Evolutionary conservation across 306 rosid species (phyloP), one percentile per base, ranked within the genome.

Genomic region (Chamaecrista fasciculata): DNA sequence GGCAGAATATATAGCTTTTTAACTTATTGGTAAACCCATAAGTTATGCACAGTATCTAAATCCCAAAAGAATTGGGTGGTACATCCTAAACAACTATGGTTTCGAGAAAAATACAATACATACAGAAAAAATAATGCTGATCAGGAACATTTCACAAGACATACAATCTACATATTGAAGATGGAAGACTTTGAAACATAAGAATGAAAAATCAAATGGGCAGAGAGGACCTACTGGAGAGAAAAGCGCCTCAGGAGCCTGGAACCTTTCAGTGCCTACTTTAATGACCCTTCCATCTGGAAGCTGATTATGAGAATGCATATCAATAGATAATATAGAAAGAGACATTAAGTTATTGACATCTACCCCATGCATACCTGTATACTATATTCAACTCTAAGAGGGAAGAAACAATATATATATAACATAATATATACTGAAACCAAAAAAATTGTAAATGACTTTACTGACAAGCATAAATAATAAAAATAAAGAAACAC

Each of bases 251-350:
- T 95, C 99, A 6, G 99, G 97, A 78, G 99, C 96, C 83, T 95
- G 99, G 79, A 95, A 95, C 66, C 99, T 86, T 81, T 95, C 99
- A 6, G 99, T 95, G 64, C 99, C 99, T 69, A 95, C 99, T 84
- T 95, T 95, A 83, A 95, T 91, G 53, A 91, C 95, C 84, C 99
- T 86, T 84, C 99, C 99, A 85, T 95, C 99, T 78, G 99, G 99
- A 79, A 95, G 95, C 99, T 95, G 89, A 63, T 63, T 48, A 69
- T 52, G 34, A 71, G 24, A 50, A 47, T 18, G 44, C 48, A 76
- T 57, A 69, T 47, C 59, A 70, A 24, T 65, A 33, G 50, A 64
- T 71, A 66, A 67, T 28, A 58, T 50, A 25, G 49, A 56, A 71
- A 50, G 60, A 74, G 36, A 75, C 23, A 56, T 51, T 55, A 46